A percentile compares a stretch with the other conserved stretches of the same genome.
Conservation (phyloP, 495 filamentous ascomycete species). For the Aspergillus ostianus region DNA sequence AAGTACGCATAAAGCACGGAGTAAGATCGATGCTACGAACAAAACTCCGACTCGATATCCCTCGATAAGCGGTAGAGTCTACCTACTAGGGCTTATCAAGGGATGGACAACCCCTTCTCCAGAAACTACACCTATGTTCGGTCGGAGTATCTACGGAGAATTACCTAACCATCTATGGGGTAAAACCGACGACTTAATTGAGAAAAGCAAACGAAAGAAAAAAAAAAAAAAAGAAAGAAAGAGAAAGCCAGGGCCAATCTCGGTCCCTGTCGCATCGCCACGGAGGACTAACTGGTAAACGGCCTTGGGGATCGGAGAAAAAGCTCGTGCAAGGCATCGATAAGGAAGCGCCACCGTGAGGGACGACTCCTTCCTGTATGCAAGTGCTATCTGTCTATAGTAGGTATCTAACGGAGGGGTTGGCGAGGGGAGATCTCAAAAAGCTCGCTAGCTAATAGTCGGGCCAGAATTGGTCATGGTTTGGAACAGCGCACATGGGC, state of each 20-base stretch:
- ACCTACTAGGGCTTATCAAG: too few species aligned
- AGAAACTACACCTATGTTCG: background rate
- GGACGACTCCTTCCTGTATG: background rate
- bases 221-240: too few species aligned
- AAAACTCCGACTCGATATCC: background rate
- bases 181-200: background rate
- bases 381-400: background rate
- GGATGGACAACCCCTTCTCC: background rate
- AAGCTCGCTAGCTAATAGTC: background rate
- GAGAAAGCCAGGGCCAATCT: too few species aligned
- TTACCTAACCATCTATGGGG: background rate
- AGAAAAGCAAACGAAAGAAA: background rate
- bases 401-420: background rate
- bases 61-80: background rate
- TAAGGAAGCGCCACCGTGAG: background rate
- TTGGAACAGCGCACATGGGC: constrained; percentile 11
- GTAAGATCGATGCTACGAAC: background rate
- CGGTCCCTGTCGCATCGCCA: background rate
- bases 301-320: background rate
- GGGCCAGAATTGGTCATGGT: background rate
- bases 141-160: background rate
- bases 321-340: background rate
- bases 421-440: background rate
- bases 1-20: background rate
- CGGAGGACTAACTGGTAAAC: background rate